A percentile compares a stretch with the other conserved stretches of the same genome.
phyloP scores from a whole-genome alignment of 495 filamentous ascomycete genomes.

The Astrothelium macrocarpum region DNA sequence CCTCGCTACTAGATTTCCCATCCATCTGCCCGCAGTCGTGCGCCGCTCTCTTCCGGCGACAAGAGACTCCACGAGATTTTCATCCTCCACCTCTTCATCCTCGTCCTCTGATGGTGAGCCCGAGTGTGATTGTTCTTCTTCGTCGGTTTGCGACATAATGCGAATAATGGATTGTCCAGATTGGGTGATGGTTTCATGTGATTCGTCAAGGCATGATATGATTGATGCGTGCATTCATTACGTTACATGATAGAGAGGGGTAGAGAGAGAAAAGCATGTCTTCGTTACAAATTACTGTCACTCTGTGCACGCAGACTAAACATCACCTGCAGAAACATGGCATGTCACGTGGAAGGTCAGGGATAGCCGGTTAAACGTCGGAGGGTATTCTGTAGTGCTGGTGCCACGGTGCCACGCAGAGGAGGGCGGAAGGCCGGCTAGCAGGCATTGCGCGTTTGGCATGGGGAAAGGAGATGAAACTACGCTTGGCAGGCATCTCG shows the following conservation, averaged over 20 bases:
- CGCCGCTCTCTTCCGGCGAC: slow-evolving; percentile 69
- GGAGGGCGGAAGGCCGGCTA: too few species aligned
- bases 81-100: slow-evolving; percentile 23
- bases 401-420: too few species aligned
- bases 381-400: not conserved
- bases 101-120: not conserved
- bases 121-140: slow-evolving; percentile 9
- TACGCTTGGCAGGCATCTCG: not conserved
- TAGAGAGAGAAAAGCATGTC: too few species aligned
- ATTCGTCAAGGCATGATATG: too few species aligned
- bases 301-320: too few species aligned
- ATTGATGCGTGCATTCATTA: too few species aligned
- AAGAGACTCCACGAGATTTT: slow-evolving; percentile 56
- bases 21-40: slow-evolving; percentile 75
- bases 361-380: not conserved
- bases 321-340: too few species aligned
- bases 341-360: too few species aligned
- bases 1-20: slow-evolving; percentile 59
- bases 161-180: not conserved
- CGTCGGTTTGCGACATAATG: slow-evolving; percentile 9
- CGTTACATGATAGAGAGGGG: too few species aligned
- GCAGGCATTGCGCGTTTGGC: too few species aligned
- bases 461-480: not conserved
- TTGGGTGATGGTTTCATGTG: too few species aligned
- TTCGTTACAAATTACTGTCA: too few species aligned